Base-by-base conservation (phyloP, 2,329 filamentous ascomycete species). In the Colletotrichum sp. region DNA sequence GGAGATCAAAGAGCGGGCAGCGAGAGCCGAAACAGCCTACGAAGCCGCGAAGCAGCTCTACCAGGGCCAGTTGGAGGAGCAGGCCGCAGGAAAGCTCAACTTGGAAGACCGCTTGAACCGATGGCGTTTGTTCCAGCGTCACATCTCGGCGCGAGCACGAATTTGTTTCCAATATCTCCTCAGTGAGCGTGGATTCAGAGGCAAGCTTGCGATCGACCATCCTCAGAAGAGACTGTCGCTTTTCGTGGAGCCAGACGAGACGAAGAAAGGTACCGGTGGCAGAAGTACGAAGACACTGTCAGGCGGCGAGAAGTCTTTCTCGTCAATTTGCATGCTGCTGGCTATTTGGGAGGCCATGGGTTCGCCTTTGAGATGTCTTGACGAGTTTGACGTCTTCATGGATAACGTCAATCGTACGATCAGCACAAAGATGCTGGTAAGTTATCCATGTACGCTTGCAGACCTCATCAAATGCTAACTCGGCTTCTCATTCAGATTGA, bases 361-460 rank as follows among this genome's bases (percentile, higher is more conserved):
- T 13, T 98, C 96, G 22, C 96, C 96, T 1, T 94, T 99, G 77
- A 92, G 97, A 71, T 99, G 97, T 82, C 89, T 99, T 70, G 97
- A 99, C 85, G 97, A 99, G 85, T 99, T 99, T 82, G 97, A 99
- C 83, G 97, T 99, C 36, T 99, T 98, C 88, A 99, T 99, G 97
- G 97, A 99, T 85, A 95, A 94, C 79, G 95, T 99, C 75, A 99
- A 99, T 85, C 93, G 97, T 77, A 95, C 95, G 72, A 95, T 98
- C 80, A 98, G 95, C 82, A 98, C 98, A 80, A 94, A 95, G 78
- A 95, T 99, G 94, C 94, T 99, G 84, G 94, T 95, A 87, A 88
- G 93, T 89, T 29, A n/a, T 9, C 13, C 1, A 62, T 29, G 25
- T 15, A 36, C 13, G 6, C 57, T 44, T 44, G 9, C 67, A 52